These are phyloP conservation scores for Myxozyma lipomycoides DNA, from an alignment of 805 yeast species.

Conservation along the genomic window DNA sequence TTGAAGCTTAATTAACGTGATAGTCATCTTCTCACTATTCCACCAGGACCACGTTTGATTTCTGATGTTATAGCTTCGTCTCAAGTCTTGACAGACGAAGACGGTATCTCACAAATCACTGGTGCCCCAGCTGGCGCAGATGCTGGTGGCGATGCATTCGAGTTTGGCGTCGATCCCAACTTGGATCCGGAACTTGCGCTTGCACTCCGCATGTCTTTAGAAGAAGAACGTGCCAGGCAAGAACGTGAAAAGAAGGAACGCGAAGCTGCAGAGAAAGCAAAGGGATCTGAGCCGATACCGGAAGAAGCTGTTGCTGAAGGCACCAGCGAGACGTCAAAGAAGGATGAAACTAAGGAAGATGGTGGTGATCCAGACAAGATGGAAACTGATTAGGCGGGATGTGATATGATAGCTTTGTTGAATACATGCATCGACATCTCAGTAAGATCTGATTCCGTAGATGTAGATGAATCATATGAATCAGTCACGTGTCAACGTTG, in stretches of 20 bases:
- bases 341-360: conserved; percentile 4
- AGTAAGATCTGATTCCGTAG: too few relatives aligned
- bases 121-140: conserved; percentile 46
- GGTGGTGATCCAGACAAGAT: conserved; percentile 16
- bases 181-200: conserved; percentile 96
- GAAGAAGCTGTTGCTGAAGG: conserved; percentile 16
- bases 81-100: conserved; percentile 66
- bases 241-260: conserved; percentile 47
- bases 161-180: conserved; percentile 74
- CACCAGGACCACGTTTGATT: conserved; percentile 81
- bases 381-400: conserved; percentile 19
- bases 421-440: not conserved
- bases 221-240: conserved; percentile 90
- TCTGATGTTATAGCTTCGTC: conserved; percentile 78
- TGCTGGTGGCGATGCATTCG: conserved; percentile 46
- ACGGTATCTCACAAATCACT: conserved; percentile 40
- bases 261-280: conserved; percentile 14
- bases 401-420: not conserved
- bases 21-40: conserved; percentile 77
- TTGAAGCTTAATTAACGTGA: not conserved
- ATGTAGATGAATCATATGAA: too few relatives aligned
- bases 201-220: conserved; percentile 89
- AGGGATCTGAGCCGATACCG: conserved; percentile 13
- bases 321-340: not conserved
- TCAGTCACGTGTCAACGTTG: too few relatives aligned